Percentiles rank a stretch among this genome's conserved stretches.
Evolutionary conservation across 495 filamentous ascomycete genomes (phyloP).

Genomic region (Letharia lupina): DNA sequence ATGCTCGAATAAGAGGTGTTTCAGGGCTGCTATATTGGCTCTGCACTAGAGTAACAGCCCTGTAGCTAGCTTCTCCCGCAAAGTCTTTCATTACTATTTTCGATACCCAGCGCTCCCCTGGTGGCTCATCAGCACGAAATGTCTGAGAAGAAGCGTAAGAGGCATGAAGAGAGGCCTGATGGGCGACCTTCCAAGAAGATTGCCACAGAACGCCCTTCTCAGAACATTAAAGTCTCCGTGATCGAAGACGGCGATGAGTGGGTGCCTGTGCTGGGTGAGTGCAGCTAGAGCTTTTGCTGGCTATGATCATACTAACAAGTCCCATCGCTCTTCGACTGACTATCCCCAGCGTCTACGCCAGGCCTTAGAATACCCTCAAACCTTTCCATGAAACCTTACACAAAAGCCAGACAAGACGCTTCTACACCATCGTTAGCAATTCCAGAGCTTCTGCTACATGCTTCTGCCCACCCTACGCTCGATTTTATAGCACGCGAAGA

Average conservation of each 20-base stretch:
- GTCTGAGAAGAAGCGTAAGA: constrained; percentile 68
- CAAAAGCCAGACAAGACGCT: constrained; percentile 40
- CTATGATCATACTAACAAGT: neutral
- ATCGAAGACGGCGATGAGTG: constrained; percentile 49
- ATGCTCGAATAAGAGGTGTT: too few relatives aligned
- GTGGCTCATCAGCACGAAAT: neutral
- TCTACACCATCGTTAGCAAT: constrained; percentile 32
- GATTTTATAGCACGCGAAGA: constrained; percentile 78
- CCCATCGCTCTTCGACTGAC: neutral
- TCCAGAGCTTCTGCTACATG: constrained; percentile 67
- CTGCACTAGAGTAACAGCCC: neutral
- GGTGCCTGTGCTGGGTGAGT: constrained; percentile 59
- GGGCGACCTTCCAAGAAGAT: constrained; percentile 53
- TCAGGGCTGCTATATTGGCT: neutral
- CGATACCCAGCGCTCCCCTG: neutral
- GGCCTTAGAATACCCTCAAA: constrained; percentile 52
- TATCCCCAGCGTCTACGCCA: constrained; percentile 52
- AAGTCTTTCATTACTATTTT: neutral
- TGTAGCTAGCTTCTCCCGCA: neutral
- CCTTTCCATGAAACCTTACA: constrained; percentile 55
- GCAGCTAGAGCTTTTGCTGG: neutral
- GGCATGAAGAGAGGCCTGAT: constrained; percentile 44
- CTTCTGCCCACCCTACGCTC: constrained; percentile 63
- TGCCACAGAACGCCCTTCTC: constrained; percentile 36
- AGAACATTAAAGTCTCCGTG: constrained; percentile 48